Percentiles rank a stretch among this genome's conserved stretches.
phyloP scores from a whole-genome alignment of 805 yeast species.

The Ogataea paradorogensis region DNA sequence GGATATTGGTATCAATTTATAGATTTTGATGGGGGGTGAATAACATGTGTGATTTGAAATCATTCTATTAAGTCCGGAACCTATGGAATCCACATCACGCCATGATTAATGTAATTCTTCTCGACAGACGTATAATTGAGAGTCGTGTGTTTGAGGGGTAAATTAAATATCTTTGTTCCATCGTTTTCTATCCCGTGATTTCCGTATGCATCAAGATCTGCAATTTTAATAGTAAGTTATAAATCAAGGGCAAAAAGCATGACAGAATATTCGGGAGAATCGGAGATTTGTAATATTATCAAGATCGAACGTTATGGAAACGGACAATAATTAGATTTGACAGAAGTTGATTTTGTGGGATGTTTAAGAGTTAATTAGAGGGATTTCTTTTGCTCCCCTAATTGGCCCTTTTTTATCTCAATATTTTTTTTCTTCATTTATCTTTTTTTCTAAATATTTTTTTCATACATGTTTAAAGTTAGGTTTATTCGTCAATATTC shows the following conservation, averaged over 20 bases:
- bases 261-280: too few relatives aligned
- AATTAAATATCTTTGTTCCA: not conserved
- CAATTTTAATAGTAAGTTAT: too few relatives aligned
- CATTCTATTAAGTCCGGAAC: not conserved
- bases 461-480: not conserved
- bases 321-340: too few relatives aligned
- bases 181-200: not conserved
- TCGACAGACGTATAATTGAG: not conserved
- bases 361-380: too few relatives aligned
- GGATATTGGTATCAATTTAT: constrained; percentile 2
- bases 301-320: too few relatives aligned
- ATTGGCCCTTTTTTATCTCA: not conserved
- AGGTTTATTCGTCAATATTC: constrained; percentile 6
- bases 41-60: not conserved
- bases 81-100: not conserved
- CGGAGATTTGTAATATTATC: too few relatives aligned
- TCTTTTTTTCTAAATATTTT: not conserved
- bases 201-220: not conserved
- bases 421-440: not conserved
- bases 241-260: too few relatives aligned
- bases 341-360: too few relatives aligned
- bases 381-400: too few relatives aligned
- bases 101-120: not conserved
- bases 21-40: not conserved
- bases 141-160: not conserved